phyloP scores from a whole-genome alignment of 768 basidiomycete species.

The Tulasnella sp. region DNA sequence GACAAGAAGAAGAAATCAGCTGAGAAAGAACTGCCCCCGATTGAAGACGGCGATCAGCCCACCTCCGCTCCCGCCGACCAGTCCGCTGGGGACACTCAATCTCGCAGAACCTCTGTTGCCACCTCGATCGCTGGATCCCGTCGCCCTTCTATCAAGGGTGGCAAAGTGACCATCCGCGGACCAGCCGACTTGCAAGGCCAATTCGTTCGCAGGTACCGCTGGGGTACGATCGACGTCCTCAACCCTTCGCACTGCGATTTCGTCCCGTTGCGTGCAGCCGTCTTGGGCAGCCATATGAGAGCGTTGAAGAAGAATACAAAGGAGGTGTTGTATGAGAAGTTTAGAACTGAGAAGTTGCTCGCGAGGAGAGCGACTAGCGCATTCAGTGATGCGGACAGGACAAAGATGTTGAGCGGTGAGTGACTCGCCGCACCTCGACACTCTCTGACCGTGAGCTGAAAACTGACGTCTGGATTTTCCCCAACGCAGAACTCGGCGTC shows the following conservation, averaged over 20 bases:
- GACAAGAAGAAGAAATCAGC: constrained; percentile 15
- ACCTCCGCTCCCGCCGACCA: constrained; percentile 36
- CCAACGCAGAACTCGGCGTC: constrained; percentile 2
- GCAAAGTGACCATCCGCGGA: constrained; percentile 34
- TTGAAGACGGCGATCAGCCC: constrained; percentile 41
- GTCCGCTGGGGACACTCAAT: neutral
- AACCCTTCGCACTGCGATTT: constrained; percentile 89
- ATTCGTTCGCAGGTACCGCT: constrained; percentile 78
- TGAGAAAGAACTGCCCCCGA: neutral
- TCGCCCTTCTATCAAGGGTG: constrained; percentile 38
- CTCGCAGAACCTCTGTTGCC: constrained; percentile 37
- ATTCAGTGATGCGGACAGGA: constrained; percentile 74
- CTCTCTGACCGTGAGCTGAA: neutral
- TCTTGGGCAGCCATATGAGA: constrained; percentile 84
- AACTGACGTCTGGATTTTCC: neutral
- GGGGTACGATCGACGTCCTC: constrained; percentile 88
- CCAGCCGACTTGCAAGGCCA: constrained; percentile 59
- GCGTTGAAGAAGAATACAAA: constrained; percentile 80
- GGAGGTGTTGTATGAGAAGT: constrained; percentile 92
- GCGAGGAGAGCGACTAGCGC: constrained; percentile 80
- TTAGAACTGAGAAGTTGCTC: constrained; percentile 87
- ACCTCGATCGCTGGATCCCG: constrained; percentile 29
- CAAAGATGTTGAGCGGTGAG: constrained; percentile 55
- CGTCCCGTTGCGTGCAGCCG: constrained; percentile 77
- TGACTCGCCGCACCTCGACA: neutral